phyloP scores from a whole-genome alignment of 2,329 filamentous ascomycete species.

The Aspergillus japonicus region DNA sequence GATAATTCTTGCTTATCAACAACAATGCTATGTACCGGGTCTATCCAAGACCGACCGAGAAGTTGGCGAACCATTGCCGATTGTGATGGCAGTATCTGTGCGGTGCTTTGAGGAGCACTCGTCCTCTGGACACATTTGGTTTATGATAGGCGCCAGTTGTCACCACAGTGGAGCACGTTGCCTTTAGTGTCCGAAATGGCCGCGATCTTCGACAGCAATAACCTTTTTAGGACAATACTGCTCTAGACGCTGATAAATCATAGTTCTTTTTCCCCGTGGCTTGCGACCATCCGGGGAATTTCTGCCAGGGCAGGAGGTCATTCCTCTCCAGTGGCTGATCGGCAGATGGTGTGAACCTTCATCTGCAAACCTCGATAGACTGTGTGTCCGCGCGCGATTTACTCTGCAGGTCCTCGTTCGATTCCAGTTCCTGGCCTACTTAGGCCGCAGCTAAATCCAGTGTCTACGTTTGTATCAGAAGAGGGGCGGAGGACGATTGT shows the following conservation, averaged over 20 bases:
- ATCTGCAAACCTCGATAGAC: conserved; percentile 1
- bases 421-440: neutral
- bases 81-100: neutral
- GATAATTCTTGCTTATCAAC: neutral
- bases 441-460: neutral
- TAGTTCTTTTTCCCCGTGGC: neutral
- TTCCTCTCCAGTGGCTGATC: conserved; percentile 2
- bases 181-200: neutral
- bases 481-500: neutral
- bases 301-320: neutral
- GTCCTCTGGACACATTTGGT: neutral
- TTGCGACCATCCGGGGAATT: neutral
- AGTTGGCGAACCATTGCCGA: neutral
- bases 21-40: neutral
- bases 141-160: neutral
- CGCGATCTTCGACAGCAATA: neutral
- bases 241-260: neutral
- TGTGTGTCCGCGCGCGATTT: conserved; percentile 4
- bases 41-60: neutral
- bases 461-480: neutral
- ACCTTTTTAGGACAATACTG: conserved; percentile 1
- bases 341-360: neutral
- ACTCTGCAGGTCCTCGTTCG: neutral
- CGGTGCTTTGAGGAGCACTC: neutral
- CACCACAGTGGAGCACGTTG: conserved; percentile 1